Evolutionary conservation across 306 rosid species (phyloP).

Genomic region (Rosa rugosa): DNA sequence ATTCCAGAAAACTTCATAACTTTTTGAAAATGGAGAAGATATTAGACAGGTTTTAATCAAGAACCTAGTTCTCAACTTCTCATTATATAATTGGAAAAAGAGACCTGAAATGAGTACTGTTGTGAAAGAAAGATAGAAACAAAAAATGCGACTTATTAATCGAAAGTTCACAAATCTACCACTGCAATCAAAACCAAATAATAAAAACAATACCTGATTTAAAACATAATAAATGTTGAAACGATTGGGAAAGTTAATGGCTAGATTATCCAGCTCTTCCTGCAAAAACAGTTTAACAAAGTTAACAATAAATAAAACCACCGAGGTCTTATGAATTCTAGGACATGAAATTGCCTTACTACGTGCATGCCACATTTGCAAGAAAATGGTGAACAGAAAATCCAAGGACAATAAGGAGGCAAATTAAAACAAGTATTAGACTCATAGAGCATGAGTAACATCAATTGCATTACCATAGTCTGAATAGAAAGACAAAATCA

Average conservation of each 20-base stretch:
- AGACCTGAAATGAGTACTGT: neutral
- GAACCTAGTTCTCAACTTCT: neutral
- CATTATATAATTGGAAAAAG: neutral
- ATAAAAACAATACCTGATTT: constrained; percentile 36
- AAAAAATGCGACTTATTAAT: neutral
- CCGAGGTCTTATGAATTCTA: neutral
- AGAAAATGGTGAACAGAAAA: neutral
- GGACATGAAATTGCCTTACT: neutral
- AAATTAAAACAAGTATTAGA: neutral
- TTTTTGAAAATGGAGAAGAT: neutral
- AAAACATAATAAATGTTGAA: constrained; percentile 36
- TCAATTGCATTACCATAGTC: neutral
- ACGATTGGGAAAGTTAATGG: constrained; percentile 29
- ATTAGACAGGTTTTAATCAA: neutral
- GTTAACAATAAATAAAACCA: neutral
- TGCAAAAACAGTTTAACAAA: constrained; percentile 19
- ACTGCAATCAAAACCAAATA: neutral
- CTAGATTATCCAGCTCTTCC: constrained; percentile 42
- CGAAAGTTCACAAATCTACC: neutral
- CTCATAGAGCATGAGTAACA: neutral
- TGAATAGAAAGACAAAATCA: neutral
- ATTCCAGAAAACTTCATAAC: neutral
- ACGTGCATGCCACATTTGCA: neutral
- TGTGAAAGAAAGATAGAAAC: neutral
- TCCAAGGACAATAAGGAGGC: neutral